A percentile compares a stretch with the other conserved stretches of the same genome.
Evolutionary conservation across 805 yeast species (phyloP).

Genomic region (Debaryomyces prosopidis): DNA sequence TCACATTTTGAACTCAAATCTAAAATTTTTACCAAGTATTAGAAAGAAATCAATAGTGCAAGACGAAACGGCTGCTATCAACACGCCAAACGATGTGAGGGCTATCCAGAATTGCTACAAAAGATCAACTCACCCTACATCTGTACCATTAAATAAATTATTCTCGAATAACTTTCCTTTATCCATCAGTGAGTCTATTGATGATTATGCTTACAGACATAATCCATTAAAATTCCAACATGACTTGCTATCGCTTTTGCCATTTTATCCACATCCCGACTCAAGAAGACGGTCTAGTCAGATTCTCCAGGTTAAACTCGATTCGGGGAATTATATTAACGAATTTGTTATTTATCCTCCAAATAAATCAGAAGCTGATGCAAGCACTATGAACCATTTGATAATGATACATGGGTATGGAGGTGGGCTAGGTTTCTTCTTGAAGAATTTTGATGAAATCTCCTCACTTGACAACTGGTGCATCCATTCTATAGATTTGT

Average conservation of each 20-base stretch:
- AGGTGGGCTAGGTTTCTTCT: slow-evolving; percentile 44
- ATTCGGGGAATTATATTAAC: slow-evolving; percentile 32
- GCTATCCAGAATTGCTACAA: slow-evolving; percentile 27
- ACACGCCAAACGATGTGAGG: neutral
- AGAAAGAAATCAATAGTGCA: neutral
- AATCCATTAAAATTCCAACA: slow-evolving; percentile 46
- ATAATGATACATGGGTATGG: slow-evolving; percentile 49
- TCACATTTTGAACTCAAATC: neutral
- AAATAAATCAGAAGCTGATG: slow-evolving; percentile 12
- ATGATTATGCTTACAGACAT: slow-evolving; percentile 46
- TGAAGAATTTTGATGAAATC: slow-evolving; percentile 37
- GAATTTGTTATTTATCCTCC: slow-evolving; percentile 43
- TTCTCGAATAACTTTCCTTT: slow-evolving; percentile 60
- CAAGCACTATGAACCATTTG: slow-evolving; percentile 30
- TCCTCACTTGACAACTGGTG: slow-evolving; percentile 51
- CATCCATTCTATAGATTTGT: slow-evolving; percentile 81
- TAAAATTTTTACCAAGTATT: neutral
- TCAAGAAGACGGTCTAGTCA: slow-evolving; percentile 27
- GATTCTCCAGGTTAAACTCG: slow-evolving; percentile 29
- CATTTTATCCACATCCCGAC: slow-evolving; percentile 44
- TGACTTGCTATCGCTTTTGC: slow-evolving; percentile 44
- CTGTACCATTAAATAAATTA: slow-evolving; percentile 59
- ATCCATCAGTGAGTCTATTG: slow-evolving; percentile 48
- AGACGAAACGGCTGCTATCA: neutral
- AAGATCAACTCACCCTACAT: slow-evolving; percentile 65